Conservation (phyloP, 2,329 filamentous ascomycete genomes). For the Zopfia rhizophila region DNA sequence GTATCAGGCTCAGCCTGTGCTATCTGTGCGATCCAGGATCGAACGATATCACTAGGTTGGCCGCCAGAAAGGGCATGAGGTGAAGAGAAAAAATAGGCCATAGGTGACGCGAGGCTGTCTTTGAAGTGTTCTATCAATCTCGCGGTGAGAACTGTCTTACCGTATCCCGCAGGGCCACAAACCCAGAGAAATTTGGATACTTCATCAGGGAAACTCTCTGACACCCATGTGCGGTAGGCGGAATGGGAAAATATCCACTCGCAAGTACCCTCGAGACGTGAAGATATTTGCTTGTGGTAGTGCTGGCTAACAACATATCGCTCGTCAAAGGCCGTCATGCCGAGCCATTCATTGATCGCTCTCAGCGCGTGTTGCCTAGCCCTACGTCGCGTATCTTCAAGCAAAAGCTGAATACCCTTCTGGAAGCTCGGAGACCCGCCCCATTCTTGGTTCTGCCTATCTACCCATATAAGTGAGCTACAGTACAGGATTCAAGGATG, state of each 20-base stretch:
- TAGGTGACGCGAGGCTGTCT: rapidly evolving
- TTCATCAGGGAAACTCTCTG: constrained; percentile 4
- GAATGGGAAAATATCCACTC: constrained; percentile 12
- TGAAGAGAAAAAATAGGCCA: constrained; percentile 50
- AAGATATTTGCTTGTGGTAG: constrained; percentile 14
- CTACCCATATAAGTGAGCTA: constrained; percentile 9
- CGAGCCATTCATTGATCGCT: constrained; percentile 34
- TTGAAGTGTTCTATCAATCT: constrained; percentile 37
- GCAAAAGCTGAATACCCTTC: constrained; percentile 21
- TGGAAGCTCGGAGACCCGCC: neutral
- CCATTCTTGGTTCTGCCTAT: constrained; percentile 3
- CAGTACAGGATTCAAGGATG: constrained; percentile 1
- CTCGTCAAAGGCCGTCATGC: constrained; percentile 8
- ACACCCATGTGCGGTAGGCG: constrained; percentile 10
- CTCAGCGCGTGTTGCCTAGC: constrained; percentile 34
- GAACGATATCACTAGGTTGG: constrained; percentile 40
- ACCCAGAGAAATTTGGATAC: constrained; percentile 43
- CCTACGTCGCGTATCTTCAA: constrained; percentile 1
- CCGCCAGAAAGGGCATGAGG: constrained; percentile 29
- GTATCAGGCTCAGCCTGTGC: constrained; percentile 9
- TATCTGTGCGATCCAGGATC: constrained; percentile 46
- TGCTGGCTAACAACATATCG: constrained; percentile 4
- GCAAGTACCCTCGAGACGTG: constrained; percentile 15
- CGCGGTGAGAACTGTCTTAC: constrained; percentile 49
- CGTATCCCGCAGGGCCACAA: constrained; percentile 43